Evolutionary conservation across 164 flowering plant genomes (phyloP), one percentile per base, ranked within the genome.

Genomic region (Stephania yunnanensis): DNA sequence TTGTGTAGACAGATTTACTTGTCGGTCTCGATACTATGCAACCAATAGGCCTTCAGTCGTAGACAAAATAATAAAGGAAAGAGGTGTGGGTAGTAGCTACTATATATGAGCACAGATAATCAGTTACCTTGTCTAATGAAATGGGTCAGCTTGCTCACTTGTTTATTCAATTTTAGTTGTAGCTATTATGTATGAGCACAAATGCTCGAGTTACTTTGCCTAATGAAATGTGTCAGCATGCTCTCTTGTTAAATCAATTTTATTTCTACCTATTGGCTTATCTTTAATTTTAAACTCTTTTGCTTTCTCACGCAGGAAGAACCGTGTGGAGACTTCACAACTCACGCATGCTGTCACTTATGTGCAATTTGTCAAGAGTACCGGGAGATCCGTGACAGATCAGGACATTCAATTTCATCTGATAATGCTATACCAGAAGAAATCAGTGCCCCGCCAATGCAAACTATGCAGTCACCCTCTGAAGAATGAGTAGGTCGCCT

Each of bases 301-400:
- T 71, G 68, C 69, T 76, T 64, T 71, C 20, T 29, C 68, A 7
- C 55, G 75, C 85, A 94, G 98, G 98, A 92, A 81, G 95, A 91
- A 29, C 98, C 98, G 29, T 94, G 97, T 75, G 94, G 95, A 50
- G 98, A 94, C 81, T 82, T 92, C 19, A 78, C 79, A 1, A 92
- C 98, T 29, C 98, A 94, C 79, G 76, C 85, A 61, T 94, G 79
- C 84, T 94, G 98, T 80, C 98, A 94, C 81, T 79, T 87, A 71
- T 94, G 98, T 80, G 98, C 98, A 36, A 79, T 85, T 29, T 94
- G 98, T 76, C 98, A 94, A 84, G 98, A 94, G 80, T 89, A 90
- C 79, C 82, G 98, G 78, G 98, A 94, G 81, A 89, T 94, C 67
- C 85, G 87, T 20, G 97, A 94, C 70, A 84, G 93, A 73, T 80